phyloP scores from a whole-genome alignment of 768 basidiomycete genomes.

The Cubamyces lactineus region DNA sequence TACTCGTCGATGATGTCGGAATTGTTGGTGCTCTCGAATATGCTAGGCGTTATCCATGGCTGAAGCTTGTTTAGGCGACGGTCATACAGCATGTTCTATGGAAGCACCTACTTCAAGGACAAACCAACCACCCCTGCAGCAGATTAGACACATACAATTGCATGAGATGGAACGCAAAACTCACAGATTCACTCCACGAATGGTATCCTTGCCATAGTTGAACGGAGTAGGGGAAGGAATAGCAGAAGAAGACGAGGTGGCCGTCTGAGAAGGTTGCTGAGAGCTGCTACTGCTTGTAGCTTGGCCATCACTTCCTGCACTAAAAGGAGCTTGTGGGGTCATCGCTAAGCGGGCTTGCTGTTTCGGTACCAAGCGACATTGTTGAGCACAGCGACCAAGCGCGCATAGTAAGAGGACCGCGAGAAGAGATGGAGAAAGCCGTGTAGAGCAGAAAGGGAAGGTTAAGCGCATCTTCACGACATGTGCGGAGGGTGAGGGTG shows the following conservation, averaged over 20 bases:
- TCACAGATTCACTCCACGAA: slow-evolving; percentile 66
- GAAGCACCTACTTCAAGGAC: slow-evolving; percentile 52
- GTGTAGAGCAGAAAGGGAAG: background rate
- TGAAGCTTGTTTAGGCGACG: slow-evolving; percentile 30
- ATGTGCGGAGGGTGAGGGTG: background rate
- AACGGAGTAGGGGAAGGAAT: slow-evolving; percentile 37
- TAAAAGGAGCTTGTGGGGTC: background rate
- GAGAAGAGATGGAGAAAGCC: background rate
- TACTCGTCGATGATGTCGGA: slow-evolving; percentile 60
- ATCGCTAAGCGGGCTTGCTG: background rate
- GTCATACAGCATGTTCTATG: background rate
- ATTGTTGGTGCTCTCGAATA: slow-evolving; percentile 66
- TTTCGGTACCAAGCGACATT: slow-evolving; percentile 12
- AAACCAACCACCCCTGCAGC: slow-evolving; percentile 60
- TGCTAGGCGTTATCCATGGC: slow-evolving; percentile 82
- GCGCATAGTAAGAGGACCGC: background rate
- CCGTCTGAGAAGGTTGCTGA: slow-evolving; percentile 12
- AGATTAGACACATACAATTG: background rate
- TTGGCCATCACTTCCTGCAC: background rate
- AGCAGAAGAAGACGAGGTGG: slow-evolving; percentile 5
- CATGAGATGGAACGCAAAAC: slow-evolving; percentile 32
- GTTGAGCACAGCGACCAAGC: background rate
- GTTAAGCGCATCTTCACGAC: slow-evolving; percentile 5
- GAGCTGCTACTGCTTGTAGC: background rate
- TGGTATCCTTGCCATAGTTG: slow-evolving; percentile 46